Conservation (phyloP, 768 basidiomycete species). For the Boletus speciosus region DNA sequence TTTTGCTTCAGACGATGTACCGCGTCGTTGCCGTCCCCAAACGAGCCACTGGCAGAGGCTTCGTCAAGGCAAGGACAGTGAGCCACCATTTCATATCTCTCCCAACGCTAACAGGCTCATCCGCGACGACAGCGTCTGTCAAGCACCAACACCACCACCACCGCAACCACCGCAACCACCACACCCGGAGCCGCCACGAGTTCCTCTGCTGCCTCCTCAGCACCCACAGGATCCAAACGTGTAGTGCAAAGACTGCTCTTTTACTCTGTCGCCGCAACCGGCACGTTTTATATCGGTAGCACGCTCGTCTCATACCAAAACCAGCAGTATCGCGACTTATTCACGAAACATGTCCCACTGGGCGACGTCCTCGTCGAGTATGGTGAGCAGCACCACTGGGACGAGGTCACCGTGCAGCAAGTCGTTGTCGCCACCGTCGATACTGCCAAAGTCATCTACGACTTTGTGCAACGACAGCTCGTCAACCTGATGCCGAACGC, state of each 20-base stretch:
- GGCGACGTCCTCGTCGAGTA: conserved; percentile 76
- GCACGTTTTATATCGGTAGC: conserved; percentile 81
- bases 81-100: background rate
- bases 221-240: conserved; percentile 51
- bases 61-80: conserved; percentile 59
- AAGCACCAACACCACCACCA: conserved; percentile 47
- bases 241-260: conserved; percentile 60
- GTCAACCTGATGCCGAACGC: conserved; percentile 36
- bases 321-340: conserved; percentile 81
- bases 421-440: conserved; percentile 52
- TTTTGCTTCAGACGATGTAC: conserved; percentile 35
- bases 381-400: conserved; percentile 78
- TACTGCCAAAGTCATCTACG: conserved; percentile 45
- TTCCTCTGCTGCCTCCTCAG: conserved; percentile 11
- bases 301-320: conserved; percentile 74
- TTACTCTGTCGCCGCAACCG: conserved; percentile 62
- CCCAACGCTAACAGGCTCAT: background rate
- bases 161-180: conserved; percentile 37
- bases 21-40: conserved; percentile 56
- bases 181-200: conserved; percentile 21
- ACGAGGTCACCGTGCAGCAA: conserved; percentile 62
- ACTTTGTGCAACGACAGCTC: conserved; percentile 46
- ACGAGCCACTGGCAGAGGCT: conserved; percentile 45
- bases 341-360: conserved; percentile 75
- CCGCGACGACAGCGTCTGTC: conserved; percentile 49